Evolutionary conservation across 2,329 filamentous ascomycete species (phyloP).

Genomic region (Aspergillus sp.): DNA sequence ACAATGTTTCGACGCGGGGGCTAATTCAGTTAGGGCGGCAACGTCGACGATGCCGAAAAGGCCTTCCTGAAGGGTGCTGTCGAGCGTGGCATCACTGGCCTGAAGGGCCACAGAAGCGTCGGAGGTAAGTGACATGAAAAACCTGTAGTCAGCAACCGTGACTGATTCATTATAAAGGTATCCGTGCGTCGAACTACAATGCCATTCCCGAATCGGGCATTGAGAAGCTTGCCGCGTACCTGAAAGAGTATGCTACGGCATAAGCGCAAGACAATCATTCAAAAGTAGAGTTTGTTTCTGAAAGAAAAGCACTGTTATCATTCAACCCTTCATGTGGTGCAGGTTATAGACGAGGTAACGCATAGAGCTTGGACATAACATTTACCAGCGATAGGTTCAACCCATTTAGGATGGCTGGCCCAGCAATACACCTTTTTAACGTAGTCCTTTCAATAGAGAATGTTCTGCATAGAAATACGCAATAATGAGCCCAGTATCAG

Average conservation of each 20-base stretch:
- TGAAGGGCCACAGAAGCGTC: conserved; percentile 87
- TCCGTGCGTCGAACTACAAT: conserved; percentile 88
- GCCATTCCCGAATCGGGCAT: conserved; percentile 62
- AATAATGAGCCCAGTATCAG: too few relatives aligned
- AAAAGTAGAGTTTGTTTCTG: too few relatives aligned
- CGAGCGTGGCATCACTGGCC: conserved; percentile 68
- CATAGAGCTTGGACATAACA: not conserved
- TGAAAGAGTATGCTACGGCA: conserved; percentile 56
- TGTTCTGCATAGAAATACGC: not conserved
- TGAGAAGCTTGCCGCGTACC: conserved; percentile 44
- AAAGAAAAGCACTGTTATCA: not conserved
- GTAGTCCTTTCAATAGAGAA: not conserved
- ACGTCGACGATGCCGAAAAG: conserved; percentile 70
- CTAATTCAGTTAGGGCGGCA: conserved; percentile 50
- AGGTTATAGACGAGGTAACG: conserved; percentile 1
- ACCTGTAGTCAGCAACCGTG: not conserved
- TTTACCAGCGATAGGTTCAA: not conserved
- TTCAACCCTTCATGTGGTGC: not conserved
- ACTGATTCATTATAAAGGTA: conserved; percentile 40
- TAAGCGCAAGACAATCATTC: not conserved
- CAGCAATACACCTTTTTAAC: not conserved
- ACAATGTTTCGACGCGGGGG: not conserved
- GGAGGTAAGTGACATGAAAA: conserved; percentile 57
- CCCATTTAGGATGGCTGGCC: not conserved
- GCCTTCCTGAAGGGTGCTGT: conserved; percentile 74